Conservation (phyloP, 352 stramenopile genomes). For the Pythium sukuiense region DNA sequence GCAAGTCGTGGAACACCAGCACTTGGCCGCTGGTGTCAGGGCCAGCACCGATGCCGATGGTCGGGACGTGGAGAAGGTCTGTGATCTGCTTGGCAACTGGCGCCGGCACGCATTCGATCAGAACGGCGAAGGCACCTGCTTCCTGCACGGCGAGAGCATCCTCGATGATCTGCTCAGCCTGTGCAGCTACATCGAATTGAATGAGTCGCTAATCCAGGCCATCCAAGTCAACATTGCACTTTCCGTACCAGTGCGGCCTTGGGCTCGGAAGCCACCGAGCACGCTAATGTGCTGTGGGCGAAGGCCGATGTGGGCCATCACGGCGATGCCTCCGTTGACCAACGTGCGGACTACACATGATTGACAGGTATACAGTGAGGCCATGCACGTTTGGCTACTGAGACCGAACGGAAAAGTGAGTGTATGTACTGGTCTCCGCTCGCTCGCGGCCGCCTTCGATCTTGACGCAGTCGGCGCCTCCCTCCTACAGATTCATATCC, state of each 20-base stretch:
- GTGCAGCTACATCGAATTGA: slow-evolving; percentile 34
- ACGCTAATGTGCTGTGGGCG: slow-evolving; percentile 96
- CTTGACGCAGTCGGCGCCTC: slow-evolving; percentile 97
- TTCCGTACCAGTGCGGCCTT: slow-evolving; percentile 91
- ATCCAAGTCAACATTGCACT: background rate
- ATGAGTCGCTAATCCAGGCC: background rate
- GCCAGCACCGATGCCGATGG: slow-evolving; percentile 97
- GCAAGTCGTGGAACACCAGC: slow-evolving; percentile 98
- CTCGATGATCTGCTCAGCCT: slow-evolving; percentile 93
- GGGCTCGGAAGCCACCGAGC: slow-evolving; percentile 95
- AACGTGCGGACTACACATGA: slow-evolving; percentile 58
- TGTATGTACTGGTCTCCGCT: slow-evolving; percentile 58
- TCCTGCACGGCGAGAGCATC: slow-evolving; percentile 95
- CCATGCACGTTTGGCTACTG: background rate
- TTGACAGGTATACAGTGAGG: background rate
- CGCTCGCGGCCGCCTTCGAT: slow-evolving; percentile 94
- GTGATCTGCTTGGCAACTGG: slow-evolving; percentile 94
- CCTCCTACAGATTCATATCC: slow-evolving; percentile 74
- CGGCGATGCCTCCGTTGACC: slow-evolving; percentile 90
- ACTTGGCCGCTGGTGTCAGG: slow-evolving; percentile 94
- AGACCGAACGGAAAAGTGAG: background rate
- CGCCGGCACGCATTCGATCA: slow-evolving; percentile 83
- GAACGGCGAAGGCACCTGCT: slow-evolving; percentile 94
- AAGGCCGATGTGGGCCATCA: slow-evolving; percentile 98
- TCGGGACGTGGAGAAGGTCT: slow-evolving; percentile 95